Base-by-base conservation (phyloP, 2,329 filamentous ascomycete genomes). In the Fusarium beomiforme region DNA sequence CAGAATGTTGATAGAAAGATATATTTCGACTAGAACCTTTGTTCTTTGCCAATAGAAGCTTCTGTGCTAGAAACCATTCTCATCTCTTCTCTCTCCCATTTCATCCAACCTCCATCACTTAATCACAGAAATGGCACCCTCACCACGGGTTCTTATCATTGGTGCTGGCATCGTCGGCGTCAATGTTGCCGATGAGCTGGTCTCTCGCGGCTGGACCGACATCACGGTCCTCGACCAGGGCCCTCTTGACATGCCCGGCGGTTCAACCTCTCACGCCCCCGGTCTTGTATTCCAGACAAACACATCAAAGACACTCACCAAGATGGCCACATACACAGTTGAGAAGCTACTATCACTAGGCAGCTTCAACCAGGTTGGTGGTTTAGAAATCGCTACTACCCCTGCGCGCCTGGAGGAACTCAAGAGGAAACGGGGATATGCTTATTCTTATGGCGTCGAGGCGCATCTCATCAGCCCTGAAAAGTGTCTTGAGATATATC, bases 201-300 rank as follows among this genome's bases (percentile, higher is more conserved):
- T 89, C 71, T 83, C 83, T 26, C 85, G 88, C 74, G 89, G 89
- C 81, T 91, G 89, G 88, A 85, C 77, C 58, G 79, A 90, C 77
- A 89, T 91, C 77, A 91, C 89, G 21, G 89, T 91, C 53, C 80
- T 91, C 68, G 89, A 91, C 70, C 89, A 91, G 77, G 89, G 89
- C 0, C 89, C 89, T 5, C 77, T 91, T 69, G 80, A 83, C 63
- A 86, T 91, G 84, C 89, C 89, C 0, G 89, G 89, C 29, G 89
- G 89, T 46, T 91, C 89, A 31, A 91, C 89, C 10, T 91, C 89
- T 10, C 89, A 91, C 69, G 89, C 89, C 8, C 89, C 89, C 0
- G 89, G 89, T 1, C 83, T 91, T 6, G 89, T 91, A 0, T 91
- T 90, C 72, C 89, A 91, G 75, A 90, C 87, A 11, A 90, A 87